These are phyloP conservation scores for Penicillium expansum DNA, from an alignment of 2,329 filamentous ascomycete genomes.

Conservation along the genomic window DNA sequence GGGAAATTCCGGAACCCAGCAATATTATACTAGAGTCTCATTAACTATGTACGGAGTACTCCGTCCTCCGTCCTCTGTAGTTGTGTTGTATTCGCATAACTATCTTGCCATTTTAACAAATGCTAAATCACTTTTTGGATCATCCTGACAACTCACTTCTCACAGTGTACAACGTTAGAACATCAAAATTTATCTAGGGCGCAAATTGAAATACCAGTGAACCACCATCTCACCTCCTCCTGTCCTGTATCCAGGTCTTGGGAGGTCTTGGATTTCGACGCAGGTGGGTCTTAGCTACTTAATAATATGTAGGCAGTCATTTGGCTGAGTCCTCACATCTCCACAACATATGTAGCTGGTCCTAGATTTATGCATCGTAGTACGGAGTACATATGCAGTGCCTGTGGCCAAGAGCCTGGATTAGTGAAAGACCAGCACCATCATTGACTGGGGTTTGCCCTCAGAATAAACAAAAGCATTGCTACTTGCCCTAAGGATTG, in stretches of 20 bases:
- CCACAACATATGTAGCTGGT: background rate
- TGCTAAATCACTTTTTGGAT: background rate
- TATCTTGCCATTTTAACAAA: no score
- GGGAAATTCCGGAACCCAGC: conserved; percentile 20
- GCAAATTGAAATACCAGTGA: conserved; percentile 10
- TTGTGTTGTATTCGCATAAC: no score
- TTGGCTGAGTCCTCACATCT: background rate
- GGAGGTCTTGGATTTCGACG: background rate
- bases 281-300: no score
- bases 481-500: background rate
- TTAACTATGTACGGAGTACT: no score
- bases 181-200: background rate
- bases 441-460: background rate
- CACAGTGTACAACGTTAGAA: background rate
- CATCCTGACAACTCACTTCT: background rate
- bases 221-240: background rate
- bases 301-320: background rate
- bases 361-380: background rate
- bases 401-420: background rate
- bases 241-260: background rate
- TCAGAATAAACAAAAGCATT: background rate
- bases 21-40: no score
- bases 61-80: no score
- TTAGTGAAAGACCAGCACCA: background rate
- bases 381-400: background rate